A percentile compares a stretch with the other conserved stretches of the same genome.
phyloP scores from a whole-genome alignment of 1,139 yeast species.

The Debaryomyces coudertii region DNA sequence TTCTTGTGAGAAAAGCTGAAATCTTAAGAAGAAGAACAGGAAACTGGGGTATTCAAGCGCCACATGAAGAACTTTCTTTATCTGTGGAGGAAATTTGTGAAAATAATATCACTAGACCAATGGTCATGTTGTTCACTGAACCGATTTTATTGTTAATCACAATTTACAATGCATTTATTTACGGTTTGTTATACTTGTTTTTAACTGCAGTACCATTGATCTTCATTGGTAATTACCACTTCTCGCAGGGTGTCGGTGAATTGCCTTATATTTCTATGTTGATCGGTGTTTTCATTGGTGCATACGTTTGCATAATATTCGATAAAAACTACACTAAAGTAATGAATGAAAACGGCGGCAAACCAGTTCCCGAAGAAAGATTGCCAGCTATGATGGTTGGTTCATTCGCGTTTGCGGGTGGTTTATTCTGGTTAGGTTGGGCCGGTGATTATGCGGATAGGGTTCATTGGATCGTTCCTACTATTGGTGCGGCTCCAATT shows the following conservation, averaged over 20 bases:
- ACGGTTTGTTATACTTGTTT: constrained; percentile 73
- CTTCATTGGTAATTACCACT: constrained; percentile 59
- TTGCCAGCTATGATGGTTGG: constrained; percentile 67
- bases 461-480: constrained; percentile 78
- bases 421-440: constrained; percentile 81
- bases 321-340: constrained; percentile 26
- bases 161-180: constrained; percentile 73
- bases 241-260: constrained; percentile 52
- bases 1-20: constrained; percentile 59
- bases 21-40: constrained; percentile 50
- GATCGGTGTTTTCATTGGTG: constrained; percentile 61
- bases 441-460: constrained; percentile 64
- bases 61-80: constrained; percentile 69
- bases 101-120: constrained; percentile 67
- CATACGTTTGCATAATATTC: constrained; percentile 30
- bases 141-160: constrained; percentile 68
- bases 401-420: constrained; percentile 64
- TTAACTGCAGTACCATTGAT: constrained; percentile 76
- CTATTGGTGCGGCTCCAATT: constrained; percentile 63
- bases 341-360: constrained; percentile 51
- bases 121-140: constrained; percentile 63
- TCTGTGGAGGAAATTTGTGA: constrained; percentile 62
- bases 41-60: constrained; percentile 78
- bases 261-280: constrained; percentile 61
- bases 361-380: constrained; percentile 72